Evolutionary conservation across 805 yeast species (phyloP), one percentile per base, ranked within the genome.

Genomic region (Yarrowia deformans): DNA sequence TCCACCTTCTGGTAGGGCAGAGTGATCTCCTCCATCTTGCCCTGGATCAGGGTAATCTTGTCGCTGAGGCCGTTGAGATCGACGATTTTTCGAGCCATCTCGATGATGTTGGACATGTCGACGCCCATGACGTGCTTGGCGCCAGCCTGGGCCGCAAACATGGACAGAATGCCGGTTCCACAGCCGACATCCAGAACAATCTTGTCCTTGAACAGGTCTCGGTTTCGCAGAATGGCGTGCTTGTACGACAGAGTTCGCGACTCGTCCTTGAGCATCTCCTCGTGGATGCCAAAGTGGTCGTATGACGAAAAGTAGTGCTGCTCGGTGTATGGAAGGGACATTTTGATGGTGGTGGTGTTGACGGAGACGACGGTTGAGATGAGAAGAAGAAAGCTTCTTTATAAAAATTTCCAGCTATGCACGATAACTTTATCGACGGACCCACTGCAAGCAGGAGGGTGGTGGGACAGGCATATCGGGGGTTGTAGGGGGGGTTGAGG

Each of bases 71-170:
- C 98, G 77, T 95, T 95, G 72, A 90, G 81, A 39, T 86, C 87
- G 49, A 91, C 90, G 72, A 95, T 91, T 78, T 93, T 87, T 76
- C 86, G 87, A n/a, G 99, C 99, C 93, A 92, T 93, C 72, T 89
- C 96, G 74, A 96, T 95, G 78, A 95, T 95, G 78, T 90, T 90
- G 32, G 97, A 92, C 93, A 93, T 93, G 80, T 95, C 99, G 69
- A 95, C 98, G 61, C 97, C 97, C 79, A 93, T 90, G 68, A 95
- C 99, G 77, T 93, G 98, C 79, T 93, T 92, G 72, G 99, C 99
- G 73, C 99, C 99, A n/a, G 98, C 97, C 77, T 89, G 89, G 64
- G 94, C 97, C 18, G 98, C 98, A 83, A 95, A 95, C 97, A 95
- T 91, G 34, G 98, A 93, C 72, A 95, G 82, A 73, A 95, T 93